Evolutionary conservation across 352 stramenopile species (phyloP), one percentile per base, ranked within the genome.

Genomic region (Aphanomyces astaci): DNA sequence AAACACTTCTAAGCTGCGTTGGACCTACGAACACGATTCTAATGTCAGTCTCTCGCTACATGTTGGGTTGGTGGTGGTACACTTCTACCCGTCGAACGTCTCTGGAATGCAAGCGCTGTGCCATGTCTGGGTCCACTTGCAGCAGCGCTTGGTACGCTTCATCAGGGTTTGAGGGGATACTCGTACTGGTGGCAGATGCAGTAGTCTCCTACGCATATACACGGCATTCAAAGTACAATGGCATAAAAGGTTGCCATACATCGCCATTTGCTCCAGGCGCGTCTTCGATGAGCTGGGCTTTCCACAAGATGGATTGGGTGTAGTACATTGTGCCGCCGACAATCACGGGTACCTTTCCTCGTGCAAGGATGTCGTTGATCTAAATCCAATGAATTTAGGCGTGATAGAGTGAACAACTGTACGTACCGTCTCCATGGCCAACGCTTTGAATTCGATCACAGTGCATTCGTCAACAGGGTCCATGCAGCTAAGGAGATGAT

Each of bases 311-410:
- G 24, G 84, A 87, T 70, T 97, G 90, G 56, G 89, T 94, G 75
- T 97, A 97, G 75, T 97, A 97, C 79, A 96, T 92, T 33, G 90
- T 97, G 51, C 90, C 90, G 28, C 90, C 90, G 10, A 96, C 89
- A n/a, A 97, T 76, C 49, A 97, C 92, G 2, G 90, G 90, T 36
- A 96, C 76, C 63, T 95, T 96, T 46, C 88, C 89, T n/a, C 86
- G 76, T 45, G 75, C 76, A 54, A 90, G 67, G 13, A 97, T 88
- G 45, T 96, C 86, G 22, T 96, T 79, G 56, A 97, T 96, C 60
- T 76, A 67, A n/a, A n/a, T n/a, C n/a, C n/a, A n/a, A n/a, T n/a
- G n/a, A n/a, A n/a, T n/a, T n/a, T n/a, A n/a, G n/a, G n/a, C n/a
- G n/a, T n/a, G n/a, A n/a, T n/a, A n/a, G n/a, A n/a, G n/a, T n/a